These are phyloP conservation scores for Tetraselmis striata DNA, from an alignment of 139 green algal species.

Conservation along the genomic window DNA sequence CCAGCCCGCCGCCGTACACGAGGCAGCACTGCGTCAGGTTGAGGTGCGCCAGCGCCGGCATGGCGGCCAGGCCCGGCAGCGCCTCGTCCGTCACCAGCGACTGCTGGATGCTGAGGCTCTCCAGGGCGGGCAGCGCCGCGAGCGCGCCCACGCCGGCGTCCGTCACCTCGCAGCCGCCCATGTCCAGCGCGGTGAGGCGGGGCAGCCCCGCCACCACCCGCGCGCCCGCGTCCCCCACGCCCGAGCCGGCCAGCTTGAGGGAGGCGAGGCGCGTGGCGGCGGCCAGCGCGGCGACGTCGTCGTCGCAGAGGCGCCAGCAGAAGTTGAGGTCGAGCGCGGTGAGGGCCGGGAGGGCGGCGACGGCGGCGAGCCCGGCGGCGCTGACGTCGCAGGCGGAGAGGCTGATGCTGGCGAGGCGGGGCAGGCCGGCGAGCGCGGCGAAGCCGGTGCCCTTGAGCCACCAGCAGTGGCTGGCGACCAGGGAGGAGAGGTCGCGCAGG, in stretches of 20 bases:
- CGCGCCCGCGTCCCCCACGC: background rate
- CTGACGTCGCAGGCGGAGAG: slow-evolving; percentile 10
- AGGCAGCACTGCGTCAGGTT: background rate
- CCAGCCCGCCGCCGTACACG: background rate
- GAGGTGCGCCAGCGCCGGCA: background rate
- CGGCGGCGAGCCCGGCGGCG: slow-evolving; percentile 22
- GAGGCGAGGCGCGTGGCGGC: background rate
- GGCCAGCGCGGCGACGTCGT: background rate
- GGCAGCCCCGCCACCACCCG: background rate
- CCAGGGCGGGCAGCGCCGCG: slow-evolving; percentile 1
- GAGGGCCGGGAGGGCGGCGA: slow-evolving; percentile 22
- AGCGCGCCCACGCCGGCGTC: slow-evolving; percentile 5
- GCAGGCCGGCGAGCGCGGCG: background rate
- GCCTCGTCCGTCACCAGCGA: background rate
- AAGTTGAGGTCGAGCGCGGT: slow-evolving; percentile 4
- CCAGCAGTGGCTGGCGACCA: slow-evolving; percentile 4
- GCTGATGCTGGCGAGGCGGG: background rate
- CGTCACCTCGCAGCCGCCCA: background rate
- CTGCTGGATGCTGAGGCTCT: slow-evolving; percentile 12
- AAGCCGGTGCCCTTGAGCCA: background rate
- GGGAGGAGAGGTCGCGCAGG: slow-evolving; percentile 29
- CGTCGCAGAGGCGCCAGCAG: background rate
- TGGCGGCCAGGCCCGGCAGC: background rate
- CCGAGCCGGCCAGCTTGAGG: background rate
- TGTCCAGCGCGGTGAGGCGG: background rate